These are phyloP conservation scores for Novymonas esmeraldas DNA, from an alignment of 208 protist species.

Conservation along the genomic window DNA sequence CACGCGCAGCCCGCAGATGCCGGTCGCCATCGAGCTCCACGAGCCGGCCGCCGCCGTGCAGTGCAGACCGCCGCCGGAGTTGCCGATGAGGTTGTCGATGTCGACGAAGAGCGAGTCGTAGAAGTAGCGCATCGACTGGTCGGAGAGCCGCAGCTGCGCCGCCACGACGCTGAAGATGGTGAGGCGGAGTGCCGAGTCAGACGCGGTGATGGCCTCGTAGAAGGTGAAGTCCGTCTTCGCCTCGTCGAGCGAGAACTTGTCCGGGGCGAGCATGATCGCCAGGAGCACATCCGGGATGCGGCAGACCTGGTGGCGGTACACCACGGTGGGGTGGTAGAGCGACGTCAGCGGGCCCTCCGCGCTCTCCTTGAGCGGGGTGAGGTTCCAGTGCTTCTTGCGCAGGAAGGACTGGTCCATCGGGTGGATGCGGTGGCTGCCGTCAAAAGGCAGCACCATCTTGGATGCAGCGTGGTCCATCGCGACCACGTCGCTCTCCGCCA, in stretches of 20 bases:
- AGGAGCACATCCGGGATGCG: conserved; percentile 85
- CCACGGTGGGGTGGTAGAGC: conserved; percentile 82
- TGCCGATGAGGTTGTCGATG: conserved; percentile 74
- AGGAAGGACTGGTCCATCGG: conserved; percentile 89
- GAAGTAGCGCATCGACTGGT: conserved; percentile 72
- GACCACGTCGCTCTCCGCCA: conserved; percentile 76
- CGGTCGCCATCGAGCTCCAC: conserved; percentile 78
- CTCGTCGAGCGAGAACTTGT: conserved; percentile 82
- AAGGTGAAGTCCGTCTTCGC: conserved; percentile 80
- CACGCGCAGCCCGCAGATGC: conserved; percentile 86
- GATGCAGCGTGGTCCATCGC: conserved; percentile 74
- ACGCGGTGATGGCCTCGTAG: conserved; percentile 86
- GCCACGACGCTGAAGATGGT: conserved; percentile 82
- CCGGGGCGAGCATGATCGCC: conserved; percentile 74
- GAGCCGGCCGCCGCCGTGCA: conserved; percentile 71
- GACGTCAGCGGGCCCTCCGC: conserved; percentile 45
- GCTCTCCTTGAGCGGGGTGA: conserved; percentile 57
- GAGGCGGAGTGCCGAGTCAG: conserved; percentile 74
- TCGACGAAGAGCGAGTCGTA: conserved; percentile 65
- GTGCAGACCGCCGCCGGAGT: conserved; percentile 81
- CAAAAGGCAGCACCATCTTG: conserved; percentile 82
- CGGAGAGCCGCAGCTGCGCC: conserved; percentile 53
- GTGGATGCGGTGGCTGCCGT: conserved; percentile 79
- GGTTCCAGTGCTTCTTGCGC: conserved; percentile 83
- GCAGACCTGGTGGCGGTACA: conserved; percentile 88